Evolutionary conservation across 352 stramenopile species (phyloP), one percentile per base, ranked within the genome.

Genomic region (Phytopythium vexans): DNA sequence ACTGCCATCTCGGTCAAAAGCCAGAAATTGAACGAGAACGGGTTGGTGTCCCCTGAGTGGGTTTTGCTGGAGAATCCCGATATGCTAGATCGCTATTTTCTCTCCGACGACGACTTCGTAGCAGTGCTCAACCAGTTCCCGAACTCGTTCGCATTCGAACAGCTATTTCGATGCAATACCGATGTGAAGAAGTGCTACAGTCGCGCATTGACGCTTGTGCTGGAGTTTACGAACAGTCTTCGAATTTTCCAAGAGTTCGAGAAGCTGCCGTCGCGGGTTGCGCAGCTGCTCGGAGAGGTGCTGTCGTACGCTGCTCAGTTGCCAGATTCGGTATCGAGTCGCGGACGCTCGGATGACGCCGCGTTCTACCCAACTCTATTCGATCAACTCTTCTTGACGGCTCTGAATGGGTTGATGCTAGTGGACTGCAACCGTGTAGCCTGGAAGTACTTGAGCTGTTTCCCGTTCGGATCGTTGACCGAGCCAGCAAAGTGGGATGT

Each of bases 81-180:
- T 41, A 74, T 89, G 52, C 55, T 93, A 34, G 83, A 93, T 58
- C 76, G 77, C 3, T 89, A 83, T 47, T 92, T 85, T 53, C 54
- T 95, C 1, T 92, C 81, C 0, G 85, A 95, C 44, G 83, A 89
- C 56, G 85, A 95, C 60, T 95, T 93, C 33, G 77, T 92, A 4
- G 79, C 80, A 0, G 72, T 95, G 1, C 54, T 92, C 38, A 88
- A 91, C n/a, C 85, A 95, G 60, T 93, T 95, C 44, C 85, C 85
- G 4, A 86, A 93, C 62, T 70, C 70, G 2, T 91, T 93, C 57
- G 83, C 80, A 4, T 89, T 93, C 47, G 72, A 87, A 43, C 83
- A 93, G 49, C 41, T 93, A 2, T 90, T 91, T 34, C 56, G 54
- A 11, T 90, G 78, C 65, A 79, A 66, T 2, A 62, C 79, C 38